These are phyloP conservation scores for Penicillium palitans DNA, from an alignment of 2,329 filamentous ascomycete genomes.

Conservation along the genomic window DNA sequence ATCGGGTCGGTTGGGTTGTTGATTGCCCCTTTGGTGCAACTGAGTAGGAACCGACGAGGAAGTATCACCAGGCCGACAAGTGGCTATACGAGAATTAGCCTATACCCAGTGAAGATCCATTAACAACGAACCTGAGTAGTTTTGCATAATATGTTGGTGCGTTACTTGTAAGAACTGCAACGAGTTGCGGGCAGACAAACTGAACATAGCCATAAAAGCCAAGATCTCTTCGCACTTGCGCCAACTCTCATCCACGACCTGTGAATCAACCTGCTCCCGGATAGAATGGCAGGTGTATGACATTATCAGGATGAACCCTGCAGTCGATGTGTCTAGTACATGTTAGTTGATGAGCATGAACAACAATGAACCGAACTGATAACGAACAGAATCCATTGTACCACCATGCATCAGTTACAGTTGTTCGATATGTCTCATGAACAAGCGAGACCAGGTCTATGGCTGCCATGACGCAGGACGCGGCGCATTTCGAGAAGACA, in stretches of 20 bases:
- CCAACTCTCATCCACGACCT: constrained; percentile 27
- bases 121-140: constrained; percentile 16
- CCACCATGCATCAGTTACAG: constrained; percentile 39
- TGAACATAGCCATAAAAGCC: constrained; percentile 30
- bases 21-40: constrained; percentile 9
- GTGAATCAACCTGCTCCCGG: constrained; percentile 20
- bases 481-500: constrained; percentile 33
- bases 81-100: constrained; percentile 8
- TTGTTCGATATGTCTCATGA: constrained; percentile 30
- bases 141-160: constrained; percentile 24
- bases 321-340: constrained; percentile 31
- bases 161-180: constrained; percentile 31
- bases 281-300: constrained; percentile 28
- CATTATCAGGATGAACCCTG: constrained; percentile 36
- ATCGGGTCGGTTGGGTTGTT: not conserved
- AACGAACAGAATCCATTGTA: constrained; percentile 44
- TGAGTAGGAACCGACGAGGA: constrained; percentile 3
- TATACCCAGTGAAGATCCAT: not conserved
- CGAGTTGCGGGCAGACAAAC: constrained; percentile 32
- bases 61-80: constrained; percentile 8
- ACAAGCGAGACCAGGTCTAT: constrained; percentile 35
- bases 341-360: not conserved
- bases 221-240: constrained; percentile 32
- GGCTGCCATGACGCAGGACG: constrained; percentile 33
- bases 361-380: not conserved